phyloP scores from a whole-genome alignment of 495 filamentous ascomycete genomes.

The Hypoxylon crocopeplum region DNA sequence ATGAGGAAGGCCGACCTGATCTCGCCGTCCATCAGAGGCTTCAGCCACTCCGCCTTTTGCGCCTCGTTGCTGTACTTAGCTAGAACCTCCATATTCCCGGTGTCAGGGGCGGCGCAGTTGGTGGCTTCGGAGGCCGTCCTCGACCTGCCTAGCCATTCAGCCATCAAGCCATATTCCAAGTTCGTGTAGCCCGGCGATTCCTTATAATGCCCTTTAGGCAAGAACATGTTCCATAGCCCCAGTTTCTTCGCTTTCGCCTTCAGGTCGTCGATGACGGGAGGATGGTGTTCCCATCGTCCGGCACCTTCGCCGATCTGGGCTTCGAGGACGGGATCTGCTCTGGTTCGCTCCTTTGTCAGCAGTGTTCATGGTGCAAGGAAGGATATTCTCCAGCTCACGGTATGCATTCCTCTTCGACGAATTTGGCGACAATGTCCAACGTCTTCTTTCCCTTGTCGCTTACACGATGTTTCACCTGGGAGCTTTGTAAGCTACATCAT shows the following conservation, averaged over 20 bases:
- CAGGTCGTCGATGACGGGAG: slow-evolving; percentile 82
- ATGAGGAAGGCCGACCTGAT: slow-evolving; percentile 92
- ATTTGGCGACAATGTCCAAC: slow-evolving; percentile 78
- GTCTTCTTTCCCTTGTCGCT: slow-evolving; percentile 82
- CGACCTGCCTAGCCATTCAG: slow-evolving; percentile 85
- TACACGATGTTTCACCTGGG: slow-evolving; percentile 63
- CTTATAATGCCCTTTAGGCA: slow-evolving; percentile 91
- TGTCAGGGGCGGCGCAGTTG: slow-evolving; percentile 91
- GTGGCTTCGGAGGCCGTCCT: slow-evolving; percentile 82
- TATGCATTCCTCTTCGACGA: slow-evolving; percentile 96
- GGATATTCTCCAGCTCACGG: slow-evolving; percentile 62
- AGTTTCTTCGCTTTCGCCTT: slow-evolving; percentile 82
- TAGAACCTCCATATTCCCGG: slow-evolving; percentile 94
- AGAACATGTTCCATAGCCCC: slow-evolving; percentile 99
- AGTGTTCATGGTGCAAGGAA: slow-evolving; percentile 22
- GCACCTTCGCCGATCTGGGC: slow-evolving; percentile 80
- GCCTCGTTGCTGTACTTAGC: slow-evolving; percentile 90
- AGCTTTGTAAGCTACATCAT: slow-evolving; percentile 38
- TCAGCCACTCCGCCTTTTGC: slow-evolving; percentile 89
- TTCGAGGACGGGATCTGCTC: slow-evolving; percentile 75
- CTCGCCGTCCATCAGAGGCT: slow-evolving; percentile 80
- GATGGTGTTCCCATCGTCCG: slow-evolving; percentile 77
- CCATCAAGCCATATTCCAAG: slow-evolving; percentile 92
- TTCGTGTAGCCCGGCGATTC: slow-evolving; percentile 92
- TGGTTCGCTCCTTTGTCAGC: slow-evolving; percentile 36